Conservation (phyloP, 257 asterid species). For the Haberlea rhodopensis region DNA sequence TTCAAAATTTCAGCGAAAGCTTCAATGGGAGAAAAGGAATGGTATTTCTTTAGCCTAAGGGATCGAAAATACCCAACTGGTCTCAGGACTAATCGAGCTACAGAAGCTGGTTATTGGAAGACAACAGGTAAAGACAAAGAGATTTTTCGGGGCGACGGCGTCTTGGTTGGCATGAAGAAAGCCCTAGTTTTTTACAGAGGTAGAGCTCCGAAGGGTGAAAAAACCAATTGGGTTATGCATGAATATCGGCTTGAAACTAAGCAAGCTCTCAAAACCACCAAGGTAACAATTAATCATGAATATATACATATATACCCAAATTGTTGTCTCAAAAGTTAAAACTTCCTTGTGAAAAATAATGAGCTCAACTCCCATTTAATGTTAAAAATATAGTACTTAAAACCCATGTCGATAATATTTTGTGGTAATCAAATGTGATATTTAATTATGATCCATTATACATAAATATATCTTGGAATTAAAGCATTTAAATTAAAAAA, state of each 20-base stretch:
- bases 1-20: slow-evolving; percentile 50
- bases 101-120: slow-evolving; percentile 85
- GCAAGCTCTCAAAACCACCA: slow-evolving; percentile 47
- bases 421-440: too few relatives aligned
- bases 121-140: slow-evolving; percentile 90
- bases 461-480: too few relatives aligned
- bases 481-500: too few relatives aligned
- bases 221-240: slow-evolving; percentile 91
- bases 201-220: slow-evolving; percentile 90
- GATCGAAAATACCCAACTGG: slow-evolving; percentile 89
- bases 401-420: too few relatives aligned
- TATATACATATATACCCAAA: too few relatives aligned
- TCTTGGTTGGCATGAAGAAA: slow-evolving; percentile 79
- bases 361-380: too few relatives aligned
- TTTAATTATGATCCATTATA: too few relatives aligned
- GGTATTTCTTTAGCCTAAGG: slow-evolving; percentile 75
- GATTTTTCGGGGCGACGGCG: slow-evolving; percentile 44
- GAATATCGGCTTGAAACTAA: slow-evolving; percentile 64
- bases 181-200: slow-evolving; percentile 79
- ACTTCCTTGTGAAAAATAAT: too few relatives aligned
- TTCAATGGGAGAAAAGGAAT: slow-evolving; percentile 83
- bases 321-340: too few relatives aligned
- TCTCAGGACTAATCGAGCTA: slow-evolving; percentile 69
- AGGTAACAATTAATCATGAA: too few relatives aligned
- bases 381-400: too few relatives aligned